Conservation (phyloP, 2,329 filamentous ascomycete species). For the Xylaria digitata region DNA sequence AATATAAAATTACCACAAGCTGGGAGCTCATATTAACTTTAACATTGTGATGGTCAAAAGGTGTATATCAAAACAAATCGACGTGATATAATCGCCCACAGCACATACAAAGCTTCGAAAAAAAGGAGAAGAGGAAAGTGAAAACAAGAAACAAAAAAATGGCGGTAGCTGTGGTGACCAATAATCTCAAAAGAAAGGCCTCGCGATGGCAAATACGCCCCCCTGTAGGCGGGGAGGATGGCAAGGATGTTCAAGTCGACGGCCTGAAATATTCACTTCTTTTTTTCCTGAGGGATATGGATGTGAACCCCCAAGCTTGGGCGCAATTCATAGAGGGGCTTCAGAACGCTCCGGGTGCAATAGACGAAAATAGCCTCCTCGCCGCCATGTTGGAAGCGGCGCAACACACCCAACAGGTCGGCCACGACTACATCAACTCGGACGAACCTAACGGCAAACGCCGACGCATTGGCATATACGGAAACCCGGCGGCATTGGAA, state of each 20-base stretch:
- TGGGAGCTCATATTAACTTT: background rate
- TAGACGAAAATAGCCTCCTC: background rate
- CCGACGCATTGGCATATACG: slow-evolving; percentile 9
- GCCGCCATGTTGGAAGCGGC: background rate
- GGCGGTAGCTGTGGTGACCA: background rate
- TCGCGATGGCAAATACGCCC: slow-evolving; percentile 22
- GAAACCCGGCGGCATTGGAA: background rate
- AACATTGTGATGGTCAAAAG: background rate
- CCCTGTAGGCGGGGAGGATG: background rate
- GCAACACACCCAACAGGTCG: background rate
- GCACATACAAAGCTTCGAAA: background rate
- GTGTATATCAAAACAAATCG: background rate
- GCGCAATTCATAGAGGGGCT: background rate
- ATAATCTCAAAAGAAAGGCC: slow-evolving; percentile 23
- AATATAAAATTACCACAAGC: background rate
- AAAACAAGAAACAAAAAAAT: slow-evolving; percentile 7
- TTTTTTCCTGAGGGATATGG: slow-evolving; percentile 15
- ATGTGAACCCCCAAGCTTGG: background rate
- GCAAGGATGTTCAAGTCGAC: background rate
- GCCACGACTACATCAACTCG: slow-evolving; percentile 14
- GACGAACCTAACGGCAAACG: background rate
- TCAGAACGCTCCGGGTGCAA: background rate
- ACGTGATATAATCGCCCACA: background rate
- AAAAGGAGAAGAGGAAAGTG: background rate
- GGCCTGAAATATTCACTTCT: slow-evolving; percentile 11